Conservation (phyloP, 352 stramenopile genomes). For the Pythium periplocum region DNA sequence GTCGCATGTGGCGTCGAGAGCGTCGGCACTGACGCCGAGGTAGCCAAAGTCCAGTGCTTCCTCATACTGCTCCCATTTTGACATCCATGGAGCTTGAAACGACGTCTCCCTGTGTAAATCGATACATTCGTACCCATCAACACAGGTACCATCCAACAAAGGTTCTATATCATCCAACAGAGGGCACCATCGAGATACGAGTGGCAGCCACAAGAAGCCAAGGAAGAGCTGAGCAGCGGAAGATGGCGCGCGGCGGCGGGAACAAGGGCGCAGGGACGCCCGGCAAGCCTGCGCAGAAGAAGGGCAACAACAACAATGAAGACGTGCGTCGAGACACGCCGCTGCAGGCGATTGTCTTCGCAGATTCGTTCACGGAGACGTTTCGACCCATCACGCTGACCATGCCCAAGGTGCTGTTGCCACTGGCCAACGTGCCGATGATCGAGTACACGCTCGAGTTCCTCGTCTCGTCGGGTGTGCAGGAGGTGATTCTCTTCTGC, state of each 20-base stretch:
- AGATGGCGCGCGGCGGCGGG: constrained; percentile 14
- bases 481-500: constrained; percentile 96
- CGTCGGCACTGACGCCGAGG: constrained; percentile 13
- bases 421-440: constrained; percentile 95
- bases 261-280: constrained; percentile 8
- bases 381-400: constrained; percentile 91
- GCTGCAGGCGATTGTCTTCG: constrained; percentile 96
- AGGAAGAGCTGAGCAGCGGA: no score
- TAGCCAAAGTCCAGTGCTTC: not conserved
- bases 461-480: constrained; percentile 89
- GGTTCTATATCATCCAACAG: constrained; percentile 3
- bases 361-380: constrained; percentile 92
- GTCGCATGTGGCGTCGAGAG: constrained; percentile 9
- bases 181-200: not conserved
- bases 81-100: constrained; percentile 9
- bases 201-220: no score
- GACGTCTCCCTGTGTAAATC: constrained; percentile 6
- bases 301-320: constrained; percentile 10
- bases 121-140: not conserved
- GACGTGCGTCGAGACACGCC: constrained; percentile 87
- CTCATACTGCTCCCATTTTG: not conserved
- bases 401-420: constrained; percentile 92
- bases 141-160: not conserved
- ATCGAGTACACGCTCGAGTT: constrained; percentile 98
- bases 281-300: constrained; percentile 4